Base-by-base conservation (phyloP, 352 stramenopile genomes). In the Phytophthora citrophthora region DNA sequence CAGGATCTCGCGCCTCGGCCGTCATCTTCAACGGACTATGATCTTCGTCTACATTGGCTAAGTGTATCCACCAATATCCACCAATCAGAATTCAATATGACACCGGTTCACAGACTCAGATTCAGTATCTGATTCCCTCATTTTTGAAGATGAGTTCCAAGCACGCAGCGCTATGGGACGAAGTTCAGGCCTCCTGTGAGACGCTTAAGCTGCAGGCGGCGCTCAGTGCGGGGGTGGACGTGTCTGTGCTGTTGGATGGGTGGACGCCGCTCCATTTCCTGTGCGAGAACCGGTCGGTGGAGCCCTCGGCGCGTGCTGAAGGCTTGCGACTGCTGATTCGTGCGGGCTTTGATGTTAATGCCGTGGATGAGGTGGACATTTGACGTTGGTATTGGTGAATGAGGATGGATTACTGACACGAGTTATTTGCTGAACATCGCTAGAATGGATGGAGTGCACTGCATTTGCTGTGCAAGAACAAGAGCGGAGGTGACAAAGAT, bases 221-320 rank as follows among this genome's bases (percentile, higher is more conserved):
- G 32, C 70, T 87, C 5, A 43, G 29, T 3, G 23, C 29, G 16
- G 40, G 61, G 0, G 39, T 11, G 16, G 70, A 73, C 10, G 26
- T 27, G 9, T 57, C 46, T 9, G 47, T 68, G 2, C 6, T 75
- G 63, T 61, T 90, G 34, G 87, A 95, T 49, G 83, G 83, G 34
- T 95, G 87, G 87, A 87, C 83, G 24, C 83, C 83, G 50, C 74
- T 95, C 54, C 87, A 94, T 43, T 95, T 83, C 39, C 50, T 79
- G 20, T 85, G 83, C 32, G 83, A 93, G 36, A 94, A 93, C 50
- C 79, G 79, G 34, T 61, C 60, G 4, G 67, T 88, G 45, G 62
- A 66, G 15, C 69, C 86, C 43, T 48, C 47, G 26, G 50, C 47
- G 8, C 79, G 83, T 15, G 77, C 74, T 20, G 52, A 66, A 29